These are phyloP conservation scores for Letharia columbiana DNA, from an alignment of 495 filamentous ascomycete genomes.

Conservation along the genomic window DNA sequence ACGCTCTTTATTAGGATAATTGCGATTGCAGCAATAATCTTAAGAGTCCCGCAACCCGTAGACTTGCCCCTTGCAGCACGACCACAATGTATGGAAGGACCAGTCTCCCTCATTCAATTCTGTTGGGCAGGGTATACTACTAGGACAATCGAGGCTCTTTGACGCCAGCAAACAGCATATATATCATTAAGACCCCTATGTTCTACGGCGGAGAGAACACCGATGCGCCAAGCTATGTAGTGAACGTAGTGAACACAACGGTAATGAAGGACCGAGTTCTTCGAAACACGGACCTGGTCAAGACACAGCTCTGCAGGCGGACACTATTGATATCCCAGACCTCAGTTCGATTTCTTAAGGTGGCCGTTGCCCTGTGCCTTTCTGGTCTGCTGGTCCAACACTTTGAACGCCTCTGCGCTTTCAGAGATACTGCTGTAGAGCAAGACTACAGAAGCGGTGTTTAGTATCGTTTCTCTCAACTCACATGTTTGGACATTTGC, in stretches of 20 bases:
- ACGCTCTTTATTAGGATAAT: too few relatives aligned
- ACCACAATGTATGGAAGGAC: neutral
- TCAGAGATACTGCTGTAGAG: slow-evolving; percentile 42
- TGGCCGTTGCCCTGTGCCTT: slow-evolving; percentile 24
- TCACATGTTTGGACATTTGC: neutral
- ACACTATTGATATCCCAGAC: neutral
- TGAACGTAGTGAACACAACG: neutral
- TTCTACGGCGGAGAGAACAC: neutral
- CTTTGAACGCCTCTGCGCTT: slow-evolving; percentile 40
- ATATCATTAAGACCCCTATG: neutral
- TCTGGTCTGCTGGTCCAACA: slow-evolving; percentile 33
- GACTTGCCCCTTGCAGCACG: neutral
- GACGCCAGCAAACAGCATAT: neutral
- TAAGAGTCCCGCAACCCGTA: neutral
- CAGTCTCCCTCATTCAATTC: neutral
- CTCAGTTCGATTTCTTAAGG: slow-evolving; percentile 32
- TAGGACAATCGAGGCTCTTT: neutral
- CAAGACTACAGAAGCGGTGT: slow-evolving; percentile 37
- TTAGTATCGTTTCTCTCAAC: slow-evolving; percentile 22
- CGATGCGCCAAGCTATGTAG: neutral
- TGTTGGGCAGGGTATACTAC: neutral
- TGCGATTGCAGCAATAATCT: neutral
- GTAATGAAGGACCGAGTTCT: neutral
- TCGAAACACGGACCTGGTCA: neutral
- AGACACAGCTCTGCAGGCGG: neutral